A percentile compares a stretch with the other conserved stretches of the same genome.
Conservation (phyloP, 78 protist genomes). For the Diacronema lutheri region DNA sequence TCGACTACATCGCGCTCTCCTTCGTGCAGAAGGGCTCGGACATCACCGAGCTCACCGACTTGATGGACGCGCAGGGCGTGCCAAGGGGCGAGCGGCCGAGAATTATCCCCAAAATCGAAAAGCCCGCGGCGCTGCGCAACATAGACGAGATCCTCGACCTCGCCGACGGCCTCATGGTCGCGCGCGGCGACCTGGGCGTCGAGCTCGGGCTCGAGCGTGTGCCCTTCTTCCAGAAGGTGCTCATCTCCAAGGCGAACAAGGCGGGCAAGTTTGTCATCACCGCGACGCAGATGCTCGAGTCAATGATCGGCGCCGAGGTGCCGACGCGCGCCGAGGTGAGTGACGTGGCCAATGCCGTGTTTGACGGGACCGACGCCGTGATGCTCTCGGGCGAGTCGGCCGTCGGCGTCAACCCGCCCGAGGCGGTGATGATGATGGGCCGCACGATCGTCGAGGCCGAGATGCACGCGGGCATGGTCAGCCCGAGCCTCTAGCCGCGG, state of each 20-base stretch:
- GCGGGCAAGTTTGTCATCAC: slow-evolving; percentile 87
- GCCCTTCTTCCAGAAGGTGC: slow-evolving; percentile 82
- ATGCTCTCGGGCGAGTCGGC: slow-evolving; percentile 87
- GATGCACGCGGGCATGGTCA: neutral
- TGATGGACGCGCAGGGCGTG: neutral
- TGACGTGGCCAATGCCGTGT: slow-evolving; percentile 92
- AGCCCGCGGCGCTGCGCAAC: slow-evolving; percentile 76
- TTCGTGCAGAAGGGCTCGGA: slow-evolving; percentile 20
- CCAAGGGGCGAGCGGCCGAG: slow-evolving; percentile 2
- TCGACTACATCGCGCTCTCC: slow-evolving; percentile 41
- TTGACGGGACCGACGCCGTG: slow-evolving; percentile 88
- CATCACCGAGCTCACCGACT: neutral
- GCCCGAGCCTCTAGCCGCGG: neutral
- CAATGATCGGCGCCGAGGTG: slow-evolving; percentile 75
- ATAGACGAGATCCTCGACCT: slow-evolving; percentile 81
- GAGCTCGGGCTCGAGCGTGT: slow-evolving; percentile 83
- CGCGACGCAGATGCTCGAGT: slow-evolving; percentile 94
- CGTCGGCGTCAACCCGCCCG: slow-evolving; percentile 50
- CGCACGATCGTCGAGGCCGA: slow-evolving; percentile 48
- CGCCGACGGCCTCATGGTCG: slow-evolving; percentile 93
- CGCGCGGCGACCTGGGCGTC: slow-evolving; percentile 94
- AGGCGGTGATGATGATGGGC: slow-evolving; percentile 49
- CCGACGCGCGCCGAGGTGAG: slow-evolving; percentile 90
- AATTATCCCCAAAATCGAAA: slow-evolving; percentile 81
- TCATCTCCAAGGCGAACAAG: slow-evolving; percentile 62